Base-by-base conservation (phyloP, 805 yeast species). In the Myxozyma lipomycoides region DNA sequence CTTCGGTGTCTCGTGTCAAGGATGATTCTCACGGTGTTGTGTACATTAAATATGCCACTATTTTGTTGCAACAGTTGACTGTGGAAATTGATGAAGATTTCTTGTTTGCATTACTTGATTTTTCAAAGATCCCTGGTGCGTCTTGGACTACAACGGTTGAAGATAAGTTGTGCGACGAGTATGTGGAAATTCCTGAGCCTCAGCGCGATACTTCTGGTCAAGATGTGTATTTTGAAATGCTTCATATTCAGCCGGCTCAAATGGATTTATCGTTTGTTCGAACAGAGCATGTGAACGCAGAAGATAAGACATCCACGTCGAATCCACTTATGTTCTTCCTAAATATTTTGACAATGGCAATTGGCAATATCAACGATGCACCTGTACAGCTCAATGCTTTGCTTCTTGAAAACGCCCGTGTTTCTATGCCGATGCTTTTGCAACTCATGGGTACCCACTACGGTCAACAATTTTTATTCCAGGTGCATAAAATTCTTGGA, bases 301-400 rank as follows among this genome's bases (percentile, higher is more conserved):
- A 80, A 48, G 87, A 82, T 48, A 76, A 76, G 34, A 77, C 82
- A 10, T 70, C 77, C 2, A 71, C 85, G 2, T 82, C 80, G 41
- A 83, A 82, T 57, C 73, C 93, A 0, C 65, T 90, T 44, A 78
- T 83, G 77, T 61, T 48, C 35, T 84, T 86, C 66, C 80, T 88
- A 56, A 88, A 93, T 65, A 82, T 91, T 35, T 72, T 93, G 52
- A 89, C 97, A 0, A 90, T 91, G 97, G 95, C 98, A 0, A 79
- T 93, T 56, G 98, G 98, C 23, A 93, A 91, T 66, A 86, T 95
- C 53, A 91, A 91, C 64, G 97, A 93, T 67, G 98, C 99, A 0
- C 98, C 98, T 1, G 86, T 93, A 40, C 79, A 84, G 62, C 71
- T 93, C 65, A 88, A 91, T 62, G 89, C 98, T 0, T 73, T 95